These are phyloP conservation scores for Melaleuca quinquenervia DNA, from an alignment of 345 rosid genomes.

Conservation along the genomic window DNA sequence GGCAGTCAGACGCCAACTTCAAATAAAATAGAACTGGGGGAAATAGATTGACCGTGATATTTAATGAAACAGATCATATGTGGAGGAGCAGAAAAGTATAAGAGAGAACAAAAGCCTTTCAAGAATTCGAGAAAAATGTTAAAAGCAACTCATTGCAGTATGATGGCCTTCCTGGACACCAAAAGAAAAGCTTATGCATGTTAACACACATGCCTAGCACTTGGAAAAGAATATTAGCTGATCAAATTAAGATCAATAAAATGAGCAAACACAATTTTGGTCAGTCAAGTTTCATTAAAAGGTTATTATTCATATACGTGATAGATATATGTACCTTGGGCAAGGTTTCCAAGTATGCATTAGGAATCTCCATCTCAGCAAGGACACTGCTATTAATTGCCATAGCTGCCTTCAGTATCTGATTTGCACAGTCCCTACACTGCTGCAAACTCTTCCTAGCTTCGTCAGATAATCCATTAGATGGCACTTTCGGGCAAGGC, in stretches of 20 bases:
- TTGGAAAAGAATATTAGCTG: neutral
- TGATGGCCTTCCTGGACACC: neutral
- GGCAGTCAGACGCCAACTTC: neutral
- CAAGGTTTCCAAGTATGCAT: conserved; percentile 71
- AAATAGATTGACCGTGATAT: too few relatives aligned
- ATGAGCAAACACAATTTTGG: neutral
- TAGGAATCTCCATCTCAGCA: conserved; percentile 88
- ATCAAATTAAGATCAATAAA: neutral
- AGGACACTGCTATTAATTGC: conserved; percentile 87
- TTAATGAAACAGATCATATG: neutral
- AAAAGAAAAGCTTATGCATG: neutral
- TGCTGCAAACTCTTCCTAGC: conserved; percentile 76
- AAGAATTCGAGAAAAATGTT: neutral
- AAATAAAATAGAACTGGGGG: neutral
- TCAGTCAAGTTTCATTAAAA: neutral
- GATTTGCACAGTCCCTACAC: conserved; percentile 78
- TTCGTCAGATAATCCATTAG: conserved; percentile 68
- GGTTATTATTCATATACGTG: too few relatives aligned
- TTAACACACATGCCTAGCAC: neutral
- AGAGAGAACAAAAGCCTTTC: neutral
- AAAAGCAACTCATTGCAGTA: neutral
- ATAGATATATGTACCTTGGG: conserved; percentile 52
- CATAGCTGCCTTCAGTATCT: conserved; percentile 95
- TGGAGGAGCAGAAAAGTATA: neutral
- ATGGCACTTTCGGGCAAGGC: conserved; percentile 77